Evolutionary conservation across 2,329 filamentous ascomycete genomes (phyloP), one percentile per base, ranked within the genome.

Genomic region (Cladosporium sp.): DNA sequence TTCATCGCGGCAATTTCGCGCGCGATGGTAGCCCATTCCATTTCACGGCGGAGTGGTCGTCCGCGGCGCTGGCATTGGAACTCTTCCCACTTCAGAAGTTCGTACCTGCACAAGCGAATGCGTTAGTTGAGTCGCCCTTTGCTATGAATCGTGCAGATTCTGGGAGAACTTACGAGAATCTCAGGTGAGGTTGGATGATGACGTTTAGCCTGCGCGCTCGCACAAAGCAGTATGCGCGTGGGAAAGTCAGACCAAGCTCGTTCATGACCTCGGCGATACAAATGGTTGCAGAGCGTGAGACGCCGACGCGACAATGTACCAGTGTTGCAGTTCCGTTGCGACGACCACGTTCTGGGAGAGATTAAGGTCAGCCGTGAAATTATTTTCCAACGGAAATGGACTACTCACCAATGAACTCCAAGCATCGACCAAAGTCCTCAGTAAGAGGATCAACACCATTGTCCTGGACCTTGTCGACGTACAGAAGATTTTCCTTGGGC

Each of bases 201-300:
- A 99, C 94, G 69, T 99, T 99, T 48, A 99, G 79, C 60, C 94
- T 83, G 54, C 94, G 84, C 19, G 94, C 94, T 32, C 94, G 87
- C 36, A 99, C 94, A 72, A 93, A 97, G 73, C 94, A 97, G 74
- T 99, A 99, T 59, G 94, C 94, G 56, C 90, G 83, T 12, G 94
- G 91, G 66, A 97, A 93, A 0, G 91, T 94, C 63, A 97, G 76
- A 20, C 84, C 80, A 65, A 91, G 74, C 24, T 87, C 80, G 35
- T 87, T 86, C 94, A 99, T 99, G 35, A 97, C 91, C 73, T 97
- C 92, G n/a, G 94, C 94, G 67, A 99, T 99, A 71, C 94, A 97
- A 61, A 99, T 97, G 1, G 93, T 99, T 12, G 94, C 94, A 61
- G 91, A 96, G 52, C 94, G 85, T 51, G 92, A 97, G 56, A 99